These are phyloP conservation scores for Bryum argenteum DNA, from an alignment of 225 moss, liverwort and hornwort species.

Conservation along the genomic window DNA sequence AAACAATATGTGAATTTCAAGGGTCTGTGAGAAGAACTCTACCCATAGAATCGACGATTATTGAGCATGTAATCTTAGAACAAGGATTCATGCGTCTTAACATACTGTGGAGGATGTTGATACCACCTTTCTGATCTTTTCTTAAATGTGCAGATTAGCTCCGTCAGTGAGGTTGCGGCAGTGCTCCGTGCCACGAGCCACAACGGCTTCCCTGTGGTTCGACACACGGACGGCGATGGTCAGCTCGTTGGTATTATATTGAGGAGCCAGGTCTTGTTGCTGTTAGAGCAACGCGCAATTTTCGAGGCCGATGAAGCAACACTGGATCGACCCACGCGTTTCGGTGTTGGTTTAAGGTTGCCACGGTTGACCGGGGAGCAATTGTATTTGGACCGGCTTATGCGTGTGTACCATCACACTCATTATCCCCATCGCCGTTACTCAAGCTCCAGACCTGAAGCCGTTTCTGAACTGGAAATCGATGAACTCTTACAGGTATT, in stretches of 20 bases:
- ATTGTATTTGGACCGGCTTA: conserved; percentile 60
- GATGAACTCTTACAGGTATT: conserved; percentile 54
- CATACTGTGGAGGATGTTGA: not conserved
- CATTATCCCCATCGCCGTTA: conserved; percentile 80
- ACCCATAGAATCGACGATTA: not conserved
- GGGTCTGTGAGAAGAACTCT: conserved; percentile 2
- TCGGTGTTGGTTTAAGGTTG: conserved; percentile 27
- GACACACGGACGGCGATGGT: conserved; percentile 57
- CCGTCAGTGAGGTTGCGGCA: conserved; percentile 49
- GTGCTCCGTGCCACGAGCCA: conserved; percentile 52
- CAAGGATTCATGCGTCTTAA: not conserved
- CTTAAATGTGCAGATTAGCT: conserved; percentile 43
- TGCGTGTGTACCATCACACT: conserved; percentile 79
- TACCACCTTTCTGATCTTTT: not conserved
- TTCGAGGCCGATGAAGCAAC: conserved; percentile 55
- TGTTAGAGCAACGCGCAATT: conserved; percentile 65
- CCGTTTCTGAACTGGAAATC: conserved; percentile 55
- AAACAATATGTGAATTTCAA: conserved; percentile 11
- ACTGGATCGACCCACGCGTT: conserved; percentile 35
- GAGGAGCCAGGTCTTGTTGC: conserved; percentile 76
- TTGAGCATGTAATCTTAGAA: too few relatives aligned
- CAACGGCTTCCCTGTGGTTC: conserved; percentile 78
- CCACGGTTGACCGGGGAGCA: conserved; percentile 45
- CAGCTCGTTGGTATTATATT: conserved; percentile 76
- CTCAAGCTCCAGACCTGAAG: conserved; percentile 66